phyloP scores from a whole-genome alignment of 2,329 filamentous ascomycete genomes.

The Fusarium hainanense region DNA sequence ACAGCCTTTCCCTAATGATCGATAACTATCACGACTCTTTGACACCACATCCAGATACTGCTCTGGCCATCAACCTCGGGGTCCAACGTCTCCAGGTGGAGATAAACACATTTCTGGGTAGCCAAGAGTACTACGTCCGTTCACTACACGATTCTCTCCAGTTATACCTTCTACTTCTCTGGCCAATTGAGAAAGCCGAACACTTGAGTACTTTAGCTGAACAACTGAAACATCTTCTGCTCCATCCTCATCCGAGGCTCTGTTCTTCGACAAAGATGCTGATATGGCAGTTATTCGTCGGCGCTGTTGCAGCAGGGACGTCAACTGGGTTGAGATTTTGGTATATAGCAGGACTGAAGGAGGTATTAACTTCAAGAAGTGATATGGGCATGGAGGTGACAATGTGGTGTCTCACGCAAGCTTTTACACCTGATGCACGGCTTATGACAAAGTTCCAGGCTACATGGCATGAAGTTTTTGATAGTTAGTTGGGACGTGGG shows the following conservation, averaged over 20 bases:
- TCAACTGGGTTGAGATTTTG: not conserved
- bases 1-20: not conserved
- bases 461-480: conserved; percentile 15
- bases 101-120: conserved; percentile 8
- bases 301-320: conserved; percentile 12
- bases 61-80: conserved; percentile 3
- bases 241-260: conserved; percentile 22
- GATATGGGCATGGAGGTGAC: not conserved
- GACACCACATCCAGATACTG: not conserved
- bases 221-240: conserved; percentile 7
- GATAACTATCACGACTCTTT: not conserved
- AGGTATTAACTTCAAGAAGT: conserved; percentile 5
- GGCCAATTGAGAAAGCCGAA: not conserved
- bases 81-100: conserved; percentile 13
- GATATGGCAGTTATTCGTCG: conserved; percentile 40
- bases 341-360: conserved; percentile 8
- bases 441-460: not conserved
- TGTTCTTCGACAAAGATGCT: conserved; percentile 32
- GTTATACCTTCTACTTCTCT: conserved; percentile 21
- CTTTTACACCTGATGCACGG: conserved; percentile 1
- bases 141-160: conserved; percentile 14
- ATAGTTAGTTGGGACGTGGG: too few relatives aligned
- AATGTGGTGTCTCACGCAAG: not conserved
- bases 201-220: not conserved
- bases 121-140: conserved; percentile 22